Percentiles rank a stretch among this genome's conserved stretches.
Evolutionary conservation across 2,329 filamentous ascomycete genomes (phyloP).

Genomic region (Didymella lethalis): DNA sequence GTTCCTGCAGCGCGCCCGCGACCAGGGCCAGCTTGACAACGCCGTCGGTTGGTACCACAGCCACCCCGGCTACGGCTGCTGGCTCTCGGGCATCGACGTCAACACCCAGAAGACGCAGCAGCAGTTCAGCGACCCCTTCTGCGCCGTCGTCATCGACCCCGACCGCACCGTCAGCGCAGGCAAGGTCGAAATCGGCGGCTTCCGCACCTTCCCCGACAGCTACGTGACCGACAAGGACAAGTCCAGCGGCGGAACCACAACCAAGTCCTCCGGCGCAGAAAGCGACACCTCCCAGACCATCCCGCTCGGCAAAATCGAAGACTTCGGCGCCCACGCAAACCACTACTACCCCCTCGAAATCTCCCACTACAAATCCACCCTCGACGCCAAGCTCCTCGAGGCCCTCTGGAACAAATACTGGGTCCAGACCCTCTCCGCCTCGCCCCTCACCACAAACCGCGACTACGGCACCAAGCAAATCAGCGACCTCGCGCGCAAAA

Average conservation of each 20-base stretch:
- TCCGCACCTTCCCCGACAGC: slow-evolving; percentile 84
- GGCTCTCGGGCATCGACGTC: slow-evolving; percentile 96
- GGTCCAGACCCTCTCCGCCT: slow-evolving; percentile 94
- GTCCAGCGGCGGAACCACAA: slow-evolving; percentile 31
- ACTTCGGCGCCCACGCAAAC: slow-evolving; percentile 91
- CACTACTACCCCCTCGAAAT: slow-evolving; percentile 93
- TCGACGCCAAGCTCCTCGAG: slow-evolving; percentile 86
- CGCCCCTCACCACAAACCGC: slow-evolving; percentile 87
- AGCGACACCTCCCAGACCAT: slow-evolving; percentile 78
- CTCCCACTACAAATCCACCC: slow-evolving; percentile 90
- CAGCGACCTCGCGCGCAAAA: slow-evolving; percentile 83
- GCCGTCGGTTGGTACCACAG: slow-evolving; percentile 98
- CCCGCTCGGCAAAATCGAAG: slow-evolving; percentile 90
- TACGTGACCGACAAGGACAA: slow-evolving; percentile 61
- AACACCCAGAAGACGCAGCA: slow-evolving; percentile 87
- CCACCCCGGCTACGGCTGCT: slow-evolving; percentile 97
- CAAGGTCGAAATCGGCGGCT: slow-evolving; percentile 97
- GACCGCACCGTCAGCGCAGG: slow-evolving; percentile 93
- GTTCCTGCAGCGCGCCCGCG: slow-evolving; percentile 78
- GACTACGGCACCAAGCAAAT: slow-evolving; percentile 95
- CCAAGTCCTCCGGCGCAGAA: slow-evolving; percentile 41
- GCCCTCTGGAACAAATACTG: slow-evolving; percentile 99
- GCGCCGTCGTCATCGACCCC: slow-evolving; percentile 95
- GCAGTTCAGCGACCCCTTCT: slow-evolving; percentile 84
- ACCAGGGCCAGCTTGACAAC: slow-evolving; percentile 84